These are phyloP conservation scores for Fraxinus ornus DNA, from an alignment of 305 asterid genomes.

Conservation along the genomic window DNA sequence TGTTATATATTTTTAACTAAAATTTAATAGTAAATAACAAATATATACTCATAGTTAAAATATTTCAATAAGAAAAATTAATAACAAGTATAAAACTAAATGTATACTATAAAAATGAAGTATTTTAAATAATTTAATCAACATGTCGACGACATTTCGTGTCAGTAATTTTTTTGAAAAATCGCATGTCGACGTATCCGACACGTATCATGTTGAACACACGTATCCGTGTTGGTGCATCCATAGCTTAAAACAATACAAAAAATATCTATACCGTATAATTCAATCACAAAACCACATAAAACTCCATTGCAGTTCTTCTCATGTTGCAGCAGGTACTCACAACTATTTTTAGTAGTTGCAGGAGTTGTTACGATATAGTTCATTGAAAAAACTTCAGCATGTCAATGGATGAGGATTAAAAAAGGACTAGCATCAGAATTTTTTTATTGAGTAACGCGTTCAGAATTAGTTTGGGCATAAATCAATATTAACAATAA, in stretches of 20 bases:
- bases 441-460: neutral
- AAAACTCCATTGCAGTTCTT: neutral
- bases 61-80: too few relatives aligned
- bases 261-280: neutral
- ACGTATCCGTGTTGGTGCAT: too few relatives aligned
- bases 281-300: neutral
- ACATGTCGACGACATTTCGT: too few relatives aligned
- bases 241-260: neutral
- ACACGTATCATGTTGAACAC: too few relatives aligned
- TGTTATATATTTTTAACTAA: too few relatives aligned
- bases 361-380: neutral
- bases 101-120: too few relatives aligned
- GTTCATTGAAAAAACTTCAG: neutral
- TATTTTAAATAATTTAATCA: too few relatives aligned
- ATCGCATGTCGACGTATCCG: too few relatives aligned
- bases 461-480: neutral
- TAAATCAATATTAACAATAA: neutral
- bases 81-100: too few relatives aligned
- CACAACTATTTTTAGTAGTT: neutral
- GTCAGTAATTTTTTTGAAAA: too few relatives aligned
- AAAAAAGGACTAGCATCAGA: neutral
- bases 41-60: too few relatives aligned
- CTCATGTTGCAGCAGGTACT: neutral
- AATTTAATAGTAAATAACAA: too few relatives aligned
- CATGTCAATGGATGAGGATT: neutral